Conservation (phyloP, 805 yeast species). For the Candida suzukii region DNA sequence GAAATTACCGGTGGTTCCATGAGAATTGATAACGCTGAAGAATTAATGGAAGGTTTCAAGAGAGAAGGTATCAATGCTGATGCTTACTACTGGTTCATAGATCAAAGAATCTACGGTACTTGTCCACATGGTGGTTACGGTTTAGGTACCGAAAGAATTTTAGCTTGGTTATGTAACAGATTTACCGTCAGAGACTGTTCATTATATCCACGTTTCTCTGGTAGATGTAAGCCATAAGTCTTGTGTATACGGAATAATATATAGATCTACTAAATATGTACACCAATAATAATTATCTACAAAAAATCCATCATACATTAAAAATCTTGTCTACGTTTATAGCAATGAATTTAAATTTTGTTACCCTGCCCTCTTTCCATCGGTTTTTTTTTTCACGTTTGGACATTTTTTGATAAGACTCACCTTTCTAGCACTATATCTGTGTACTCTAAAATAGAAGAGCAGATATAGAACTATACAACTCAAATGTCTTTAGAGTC, state of each 20-base stretch:
- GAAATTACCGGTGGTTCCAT: slow-evolving; percentile 98
- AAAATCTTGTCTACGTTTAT: no score
- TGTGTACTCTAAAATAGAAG: no score
- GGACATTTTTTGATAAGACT: no score
- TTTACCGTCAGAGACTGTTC: slow-evolving; percentile 98
- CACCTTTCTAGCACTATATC: no score
- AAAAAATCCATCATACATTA: no score
- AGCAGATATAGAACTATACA: no score
- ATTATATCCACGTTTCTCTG: slow-evolving; percentile 94
- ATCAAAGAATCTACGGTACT: slow-evolving; percentile 94
- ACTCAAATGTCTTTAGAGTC: slow-evolving; percentile 67
- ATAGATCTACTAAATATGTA: not conserved
- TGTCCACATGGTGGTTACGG: slow-evolving; percentile 99
- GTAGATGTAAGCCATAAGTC: slow-evolving; percentile 82
- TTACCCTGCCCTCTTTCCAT: no score
- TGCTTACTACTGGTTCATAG: slow-evolving; percentile 93
- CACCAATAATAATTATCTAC: no score
- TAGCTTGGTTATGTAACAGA: slow-evolving; percentile 97
- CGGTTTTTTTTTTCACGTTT: no score
- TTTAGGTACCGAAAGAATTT: slow-evolving; percentile 93
- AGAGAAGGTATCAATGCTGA: slow-evolving; percentile 83
- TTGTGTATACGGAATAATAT: no score
- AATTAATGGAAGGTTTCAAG: slow-evolving; percentile 82
- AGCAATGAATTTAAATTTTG: no score
- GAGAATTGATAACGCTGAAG: slow-evolving; percentile 84